Conservation (phyloP, 768 basidiomycete genomes). For the Macrolepiota albuminosa region DNA sequence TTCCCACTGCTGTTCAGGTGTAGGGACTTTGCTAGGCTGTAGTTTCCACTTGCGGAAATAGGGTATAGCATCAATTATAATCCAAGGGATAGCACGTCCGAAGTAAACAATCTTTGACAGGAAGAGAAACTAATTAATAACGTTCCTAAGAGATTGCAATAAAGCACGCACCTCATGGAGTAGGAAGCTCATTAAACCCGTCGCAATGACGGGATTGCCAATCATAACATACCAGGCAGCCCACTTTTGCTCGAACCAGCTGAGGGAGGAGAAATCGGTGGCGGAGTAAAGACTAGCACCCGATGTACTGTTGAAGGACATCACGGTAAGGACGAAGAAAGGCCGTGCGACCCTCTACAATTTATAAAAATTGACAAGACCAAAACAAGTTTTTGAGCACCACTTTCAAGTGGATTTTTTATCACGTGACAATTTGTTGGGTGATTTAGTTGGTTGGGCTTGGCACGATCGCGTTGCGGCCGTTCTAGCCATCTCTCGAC, state of each 20-base stretch:
- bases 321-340: conserved; percentile 27
- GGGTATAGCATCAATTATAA: conserved; percentile 90
- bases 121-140: background rate
- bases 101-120: conserved; percentile 83
- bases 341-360: conserved; percentile 4
- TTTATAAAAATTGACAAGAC: conserved; percentile 6
- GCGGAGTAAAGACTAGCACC: conserved; percentile 46
- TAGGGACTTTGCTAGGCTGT: conserved; percentile 81
- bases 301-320: conserved; percentile 41
- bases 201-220: conserved; percentile 88
- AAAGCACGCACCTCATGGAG: conserved; percentile 78
- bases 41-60: conserved; percentile 95
- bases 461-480: conserved; percentile 2
- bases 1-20: conserved; percentile 83
- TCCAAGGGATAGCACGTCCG: conserved; percentile 91
- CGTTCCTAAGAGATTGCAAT: background rate
- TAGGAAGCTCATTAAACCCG: conserved; percentile 88
- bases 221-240: conserved; percentile 81
- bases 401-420: conserved; percentile 11
- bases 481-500: background rate
- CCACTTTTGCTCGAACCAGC: conserved; percentile 78
- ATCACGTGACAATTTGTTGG: conserved; percentile 10
- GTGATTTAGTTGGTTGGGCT: background rate
- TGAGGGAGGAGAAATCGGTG: conserved; percentile 56
- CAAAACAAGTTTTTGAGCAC: conserved; percentile 6